phyloP scores from a whole-genome alignment of 106 monocot genomes.

The Gastrodia elata region DNA sequence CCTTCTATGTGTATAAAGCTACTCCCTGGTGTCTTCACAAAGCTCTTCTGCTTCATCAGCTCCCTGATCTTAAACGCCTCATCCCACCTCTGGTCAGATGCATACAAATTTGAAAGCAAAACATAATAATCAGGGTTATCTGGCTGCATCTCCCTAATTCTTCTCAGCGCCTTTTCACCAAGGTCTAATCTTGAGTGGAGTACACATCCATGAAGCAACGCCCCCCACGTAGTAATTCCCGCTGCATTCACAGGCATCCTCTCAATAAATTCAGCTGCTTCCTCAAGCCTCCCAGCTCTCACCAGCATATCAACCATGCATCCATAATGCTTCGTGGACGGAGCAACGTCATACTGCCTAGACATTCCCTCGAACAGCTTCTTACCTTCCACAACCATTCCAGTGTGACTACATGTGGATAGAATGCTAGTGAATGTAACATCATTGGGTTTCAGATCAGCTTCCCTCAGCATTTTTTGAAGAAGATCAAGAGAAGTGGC shows the following conservation, averaged over 20 bases:
- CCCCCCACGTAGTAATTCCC: slow-evolving; percentile 33
- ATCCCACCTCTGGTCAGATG: slow-evolving; percentile 42
- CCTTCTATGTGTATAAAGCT: slow-evolving; percentile 15
- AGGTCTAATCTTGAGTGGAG: slow-evolving; percentile 46
- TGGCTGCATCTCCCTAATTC: slow-evolving; percentile 38
- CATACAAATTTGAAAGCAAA: slow-evolving; percentile 53
- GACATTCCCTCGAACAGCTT: slow-evolving; percentile 40
- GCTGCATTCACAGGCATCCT: slow-evolving; percentile 37
- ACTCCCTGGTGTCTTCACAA: slow-evolving; percentile 43
- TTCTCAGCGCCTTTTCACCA: slow-evolving; percentile 40
- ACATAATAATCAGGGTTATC: slow-evolving; percentile 48
- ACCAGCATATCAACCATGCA: slow-evolving; percentile 72
- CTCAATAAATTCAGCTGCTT: slow-evolving; percentile 54
- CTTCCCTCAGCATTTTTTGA: slow-evolving; percentile 31
- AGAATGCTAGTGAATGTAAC: slow-evolving; percentile 44
- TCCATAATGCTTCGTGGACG: slow-evolving; percentile 50
- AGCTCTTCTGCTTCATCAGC: slow-evolving; percentile 40
- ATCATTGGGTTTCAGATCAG: slow-evolving; percentile 40
- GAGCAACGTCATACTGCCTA: slow-evolving; percentile 20
- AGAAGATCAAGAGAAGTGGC: slow-evolving; percentile 36
- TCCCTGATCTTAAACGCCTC: slow-evolving; percentile 30
- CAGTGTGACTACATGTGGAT: slow-evolving; percentile 48
- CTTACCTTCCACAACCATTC: slow-evolving; percentile 39
- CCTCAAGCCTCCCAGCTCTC: slow-evolving; percentile 44
- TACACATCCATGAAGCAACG: slow-evolving; percentile 49